Evolutionary conservation across 352 stramenopile genomes (phyloP).

Genomic region (Phytophthora megakarya): DNA sequence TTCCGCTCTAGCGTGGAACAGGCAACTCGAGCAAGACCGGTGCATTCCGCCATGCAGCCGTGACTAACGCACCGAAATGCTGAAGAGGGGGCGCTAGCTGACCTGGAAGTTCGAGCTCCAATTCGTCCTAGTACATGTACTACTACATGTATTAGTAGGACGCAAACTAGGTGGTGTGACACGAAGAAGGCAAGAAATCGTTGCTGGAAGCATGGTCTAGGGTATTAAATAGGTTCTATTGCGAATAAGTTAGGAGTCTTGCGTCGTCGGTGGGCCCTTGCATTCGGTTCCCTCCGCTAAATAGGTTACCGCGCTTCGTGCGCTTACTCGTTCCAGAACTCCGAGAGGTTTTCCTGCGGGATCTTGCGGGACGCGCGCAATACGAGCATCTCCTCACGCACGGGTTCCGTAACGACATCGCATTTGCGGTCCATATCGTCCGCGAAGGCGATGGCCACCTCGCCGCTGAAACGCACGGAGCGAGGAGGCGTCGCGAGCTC

Average conservation of each 20-base stretch:
- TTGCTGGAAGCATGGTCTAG: no score
- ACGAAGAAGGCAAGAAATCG: neutral
- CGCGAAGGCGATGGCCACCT: slow-evolving; percentile 52
- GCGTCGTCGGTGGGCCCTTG: slow-evolving; percentile 13
- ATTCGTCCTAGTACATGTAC: neutral
- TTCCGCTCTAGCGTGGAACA: no score
- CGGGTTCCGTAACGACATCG: slow-evolving; percentile 47
- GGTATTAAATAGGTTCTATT: slow-evolving; percentile 47
- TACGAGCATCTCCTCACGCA: slow-evolving; percentile 81
- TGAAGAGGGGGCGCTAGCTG: neutral
- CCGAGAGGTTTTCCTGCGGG: slow-evolving; percentile 72
- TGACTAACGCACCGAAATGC: slow-evolving; percentile 29
- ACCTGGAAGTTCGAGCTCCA: neutral
- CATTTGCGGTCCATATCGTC: slow-evolving; percentile 73
- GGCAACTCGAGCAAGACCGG: slow-evolving; percentile 8
- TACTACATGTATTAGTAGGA: no score
- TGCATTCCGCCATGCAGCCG: slow-evolving; percentile 21
- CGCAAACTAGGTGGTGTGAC: neutral
- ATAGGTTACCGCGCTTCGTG: slow-evolving; percentile 19
- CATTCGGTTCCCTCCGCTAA: slow-evolving; percentile 27
- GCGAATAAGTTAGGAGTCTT: slow-evolving; percentile 41
- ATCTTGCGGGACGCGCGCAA: slow-evolving; percentile 74
- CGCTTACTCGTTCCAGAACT: slow-evolving; percentile 66
- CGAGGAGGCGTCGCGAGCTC: slow-evolving; percentile 27
- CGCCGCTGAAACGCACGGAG: slow-evolving; percentile 64